Evolutionary conservation across 1,284 basidiomycete species (phyloP).

Genomic region (Earliella scabrosa): DNA sequence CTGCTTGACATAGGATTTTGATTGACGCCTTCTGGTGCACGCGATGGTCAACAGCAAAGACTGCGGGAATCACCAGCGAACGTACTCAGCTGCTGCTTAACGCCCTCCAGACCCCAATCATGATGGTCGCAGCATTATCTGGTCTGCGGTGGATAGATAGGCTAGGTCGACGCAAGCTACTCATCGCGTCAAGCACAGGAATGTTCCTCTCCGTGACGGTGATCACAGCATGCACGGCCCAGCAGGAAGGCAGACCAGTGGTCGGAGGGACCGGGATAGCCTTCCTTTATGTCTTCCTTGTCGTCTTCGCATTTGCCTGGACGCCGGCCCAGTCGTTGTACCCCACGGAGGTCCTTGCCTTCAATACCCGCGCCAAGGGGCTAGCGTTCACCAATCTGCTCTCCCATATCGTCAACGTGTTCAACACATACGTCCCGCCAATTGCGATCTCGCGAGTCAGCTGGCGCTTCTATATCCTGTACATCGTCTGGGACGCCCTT

Average conservation of each 20-base stretch:
- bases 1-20: too few relatives aligned
- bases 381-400: conserved; percentile 29
- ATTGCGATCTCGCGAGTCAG: conserved; percentile 25
- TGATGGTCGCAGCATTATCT: conserved; percentile 27
- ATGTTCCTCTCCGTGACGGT: conserved; percentile 27
- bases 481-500: conserved; percentile 26
- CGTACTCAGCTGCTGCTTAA: conserved; percentile 29
- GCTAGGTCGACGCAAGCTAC: conserved; percentile 24
- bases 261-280: conserved; percentile 27
- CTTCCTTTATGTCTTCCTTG: conserved; percentile 30
- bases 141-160: conserved; percentile 27
- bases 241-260: conserved; percentile 21
- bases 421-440: conserved; percentile 30
- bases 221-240: conserved; percentile 29
- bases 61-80: conserved; percentile 27
- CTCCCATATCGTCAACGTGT: conserved; percentile 25
- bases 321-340: conserved; percentile 30
- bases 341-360: conserved; percentile 29
- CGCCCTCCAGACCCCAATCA: conserved; percentile 29
- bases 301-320: conserved; percentile 31
- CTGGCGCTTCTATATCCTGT: conserved; percentile 30
- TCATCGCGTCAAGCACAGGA: conserved; percentile 26
- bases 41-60: conserved; percentile 13
- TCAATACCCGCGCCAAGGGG: conserved; percentile 29
- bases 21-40: not conserved